A percentile compares a stretch with the other conserved stretches of the same genome.
Conservation (phyloP, 495 filamentous ascomycete genomes). For the Lasiosphaeria hispida region DNA sequence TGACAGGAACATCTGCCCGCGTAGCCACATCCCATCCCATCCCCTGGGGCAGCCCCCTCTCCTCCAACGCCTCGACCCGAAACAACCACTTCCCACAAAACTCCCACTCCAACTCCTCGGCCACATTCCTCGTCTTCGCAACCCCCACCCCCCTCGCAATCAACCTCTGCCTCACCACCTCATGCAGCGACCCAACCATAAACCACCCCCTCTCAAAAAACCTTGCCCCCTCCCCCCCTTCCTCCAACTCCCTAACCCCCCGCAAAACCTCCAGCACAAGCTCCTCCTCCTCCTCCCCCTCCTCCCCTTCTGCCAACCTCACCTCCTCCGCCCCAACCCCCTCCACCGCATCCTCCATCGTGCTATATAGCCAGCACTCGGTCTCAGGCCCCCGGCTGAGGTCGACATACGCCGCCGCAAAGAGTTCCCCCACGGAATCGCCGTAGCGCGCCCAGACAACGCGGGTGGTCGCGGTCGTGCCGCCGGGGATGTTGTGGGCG, state of each 20-base stretch:
- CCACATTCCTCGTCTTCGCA: conserved; percentile 14
- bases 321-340: background rate
- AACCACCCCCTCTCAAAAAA: conserved; percentile 7
- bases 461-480: conserved; percentile 30
- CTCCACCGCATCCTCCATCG: conserved; percentile 42
- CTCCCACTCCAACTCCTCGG: conserved; percentile 21
- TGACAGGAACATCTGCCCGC: conserved; percentile 33
- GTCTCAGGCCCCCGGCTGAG: conserved; percentile 57
- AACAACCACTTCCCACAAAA: conserved; percentile 47
- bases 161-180: conserved; percentile 27
- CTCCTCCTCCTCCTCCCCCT: background rate
- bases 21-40: conserved; percentile 33
- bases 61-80: conserved; percentile 27
- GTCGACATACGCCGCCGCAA: conserved; percentile 58
- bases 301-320: background rate
- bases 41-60: conserved; percentile 15
- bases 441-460: conserved; percentile 42
- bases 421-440: too few species aligned
- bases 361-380: conserved; percentile 58
- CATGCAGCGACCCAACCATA: conserved; percentile 36
- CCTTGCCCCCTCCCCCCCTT: background rate
- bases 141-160: conserved; percentile 22
- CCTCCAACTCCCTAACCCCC: conserved; percentile 4
- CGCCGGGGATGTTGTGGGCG: conserved; percentile 35
- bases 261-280: conserved; percentile 15